Evolutionary conservation across 208 protist genomes (phyloP).

Genomic region (Trypanosoma boissoni): DNA sequence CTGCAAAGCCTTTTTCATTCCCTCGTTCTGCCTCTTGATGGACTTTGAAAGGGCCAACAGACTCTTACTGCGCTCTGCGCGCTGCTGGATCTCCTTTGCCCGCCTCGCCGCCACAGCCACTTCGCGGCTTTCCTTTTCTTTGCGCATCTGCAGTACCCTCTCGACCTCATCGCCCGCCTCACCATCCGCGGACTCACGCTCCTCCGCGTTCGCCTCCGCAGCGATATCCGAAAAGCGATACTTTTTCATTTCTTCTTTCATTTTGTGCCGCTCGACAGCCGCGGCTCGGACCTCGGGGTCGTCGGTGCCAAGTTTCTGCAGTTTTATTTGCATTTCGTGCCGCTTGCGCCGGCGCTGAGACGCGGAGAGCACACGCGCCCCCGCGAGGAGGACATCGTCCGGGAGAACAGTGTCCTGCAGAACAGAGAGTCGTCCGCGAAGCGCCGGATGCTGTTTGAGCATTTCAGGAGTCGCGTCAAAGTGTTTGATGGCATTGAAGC

Average conservation of each 20-base stretch:
- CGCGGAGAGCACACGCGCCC: constrained; percentile 56
- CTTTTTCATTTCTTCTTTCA: constrained; percentile 63
- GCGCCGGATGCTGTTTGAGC: constrained; percentile 78
- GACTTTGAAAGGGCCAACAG: constrained; percentile 69
- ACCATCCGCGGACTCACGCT: constrained; percentile 25
- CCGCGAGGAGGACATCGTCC: constrained; percentile 73
- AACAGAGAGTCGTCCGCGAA: constrained; percentile 65
- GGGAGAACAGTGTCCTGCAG: constrained; percentile 80
- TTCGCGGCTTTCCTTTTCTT: constrained; percentile 39
- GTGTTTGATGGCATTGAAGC: constrained; percentile 70
- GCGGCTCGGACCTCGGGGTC: constrained; percentile 31
- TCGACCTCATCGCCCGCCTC: constrained; percentile 46
- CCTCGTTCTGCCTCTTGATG: constrained; percentile 75
- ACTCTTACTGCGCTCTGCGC: constrained; percentile 78
- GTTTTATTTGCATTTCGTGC: constrained; percentile 60
- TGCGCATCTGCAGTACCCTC: constrained; percentile 38
- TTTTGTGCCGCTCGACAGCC: constrained; percentile 40
- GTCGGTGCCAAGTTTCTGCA: constrained; percentile 32
- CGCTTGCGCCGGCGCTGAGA: constrained; percentile 74
- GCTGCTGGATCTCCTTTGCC: constrained; percentile 75
- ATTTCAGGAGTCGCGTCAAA: constrained; percentile 86
- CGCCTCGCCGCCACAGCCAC: constrained; percentile 42
- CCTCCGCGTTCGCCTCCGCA: constrained; percentile 15
- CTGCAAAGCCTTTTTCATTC: constrained; percentile 60
- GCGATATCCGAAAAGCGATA: constrained; percentile 59